Percentiles rank a stretch among this genome's conserved stretches.
These are phyloP conservation scores for Brettanomyces sp. DNA, from an alignment of 805 yeast genomes.

Conservation along the genomic window DNA sequence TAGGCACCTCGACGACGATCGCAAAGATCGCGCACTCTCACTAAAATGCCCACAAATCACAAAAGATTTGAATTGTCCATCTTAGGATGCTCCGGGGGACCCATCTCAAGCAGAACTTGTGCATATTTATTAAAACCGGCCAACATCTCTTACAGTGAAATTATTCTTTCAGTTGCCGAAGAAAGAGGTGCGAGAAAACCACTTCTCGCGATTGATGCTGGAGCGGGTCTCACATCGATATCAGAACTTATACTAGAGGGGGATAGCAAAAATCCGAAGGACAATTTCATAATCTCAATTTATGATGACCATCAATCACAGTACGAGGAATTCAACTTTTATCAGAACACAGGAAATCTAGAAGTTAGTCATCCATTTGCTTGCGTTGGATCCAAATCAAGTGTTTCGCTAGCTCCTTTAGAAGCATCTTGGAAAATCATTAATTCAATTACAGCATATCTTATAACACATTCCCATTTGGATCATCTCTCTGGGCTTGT, in stretches of 20 bases:
- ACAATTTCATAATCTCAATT: neutral
- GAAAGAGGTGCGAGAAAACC: conserved; percentile 15
- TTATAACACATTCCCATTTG: conserved; percentile 75
- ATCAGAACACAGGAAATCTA: conserved; percentile 1
- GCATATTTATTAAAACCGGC: conserved; percentile 57
- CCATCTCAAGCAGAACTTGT: conserved; percentile 62
- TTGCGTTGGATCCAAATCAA: neutral
- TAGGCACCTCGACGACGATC: too few relatives aligned
- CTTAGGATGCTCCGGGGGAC: conserved; percentile 82
- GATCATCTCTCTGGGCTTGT: conserved; percentile 70
- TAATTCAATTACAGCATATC: conserved; percentile 31
- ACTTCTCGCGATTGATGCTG: conserved; percentile 67
- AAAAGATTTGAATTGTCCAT: conserved; percentile 47
- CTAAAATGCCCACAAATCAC: conserved; percentile 9
- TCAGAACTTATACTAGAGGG: conserved; percentile 24
- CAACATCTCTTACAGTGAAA: conserved; percentile 29
- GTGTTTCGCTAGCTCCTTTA: neutral
- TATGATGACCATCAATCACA: neutral
- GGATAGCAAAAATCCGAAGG: neutral
- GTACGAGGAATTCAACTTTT: neutral
- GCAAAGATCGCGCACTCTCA: neutral
- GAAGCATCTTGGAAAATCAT: conserved; percentile 17
- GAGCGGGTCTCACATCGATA: conserved; percentile 56
- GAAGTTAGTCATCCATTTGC: neutral
- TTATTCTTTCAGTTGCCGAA: conserved; percentile 11